These are phyloP conservation scores for Inga oerstediana DNA, from an alignment of 306 rosid species.

Conservation along the genomic window DNA sequence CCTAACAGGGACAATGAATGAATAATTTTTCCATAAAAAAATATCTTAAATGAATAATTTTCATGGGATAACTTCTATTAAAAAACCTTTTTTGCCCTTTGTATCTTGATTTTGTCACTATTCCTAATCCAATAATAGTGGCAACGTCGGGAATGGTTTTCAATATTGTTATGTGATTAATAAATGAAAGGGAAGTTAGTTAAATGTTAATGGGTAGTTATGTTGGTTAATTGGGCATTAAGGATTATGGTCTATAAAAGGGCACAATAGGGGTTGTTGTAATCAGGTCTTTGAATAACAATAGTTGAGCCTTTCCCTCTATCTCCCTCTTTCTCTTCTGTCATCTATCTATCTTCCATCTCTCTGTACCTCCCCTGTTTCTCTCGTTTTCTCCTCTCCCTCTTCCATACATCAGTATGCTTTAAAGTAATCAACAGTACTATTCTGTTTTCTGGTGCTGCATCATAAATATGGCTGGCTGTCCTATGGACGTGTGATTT, in stretches of 20 bases:
- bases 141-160: background rate
- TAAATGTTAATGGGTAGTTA: background rate
- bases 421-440: background rate
- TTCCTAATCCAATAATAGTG: background rate
- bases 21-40: background rate
- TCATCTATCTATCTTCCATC: background rate
- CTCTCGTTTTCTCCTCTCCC: background rate
- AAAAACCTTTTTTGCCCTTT: background rate
- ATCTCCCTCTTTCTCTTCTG: background rate
- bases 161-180: background rate
- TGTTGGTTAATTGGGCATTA: background rate
- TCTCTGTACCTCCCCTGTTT: background rate
- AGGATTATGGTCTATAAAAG: background rate
- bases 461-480: background rate
- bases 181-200: background rate
- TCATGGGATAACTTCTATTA: background rate
- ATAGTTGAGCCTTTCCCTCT: background rate
- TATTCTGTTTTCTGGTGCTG: background rate
- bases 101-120: background rate
- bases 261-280: background rate
- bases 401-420: background rate
- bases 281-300: too few species aligned
- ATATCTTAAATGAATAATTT: too few species aligned
- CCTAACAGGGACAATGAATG: background rate
- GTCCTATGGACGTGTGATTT: background rate